Conservation (phyloP, 2,329 filamentous ascomycete genomes). For the Monilinia vaccinii-corymbosi region DNA sequence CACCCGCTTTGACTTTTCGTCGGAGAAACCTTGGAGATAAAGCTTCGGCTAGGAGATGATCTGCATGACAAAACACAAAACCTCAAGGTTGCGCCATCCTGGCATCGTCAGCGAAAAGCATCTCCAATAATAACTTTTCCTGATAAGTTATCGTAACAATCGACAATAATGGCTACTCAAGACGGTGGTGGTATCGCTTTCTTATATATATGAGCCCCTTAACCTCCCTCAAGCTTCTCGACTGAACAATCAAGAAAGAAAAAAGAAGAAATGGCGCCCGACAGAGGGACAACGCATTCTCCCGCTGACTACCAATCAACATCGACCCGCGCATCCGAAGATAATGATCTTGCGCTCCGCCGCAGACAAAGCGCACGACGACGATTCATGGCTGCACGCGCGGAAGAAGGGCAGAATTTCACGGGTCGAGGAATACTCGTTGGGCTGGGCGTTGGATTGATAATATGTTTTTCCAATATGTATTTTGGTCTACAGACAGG, state of each 20-base stretch:
- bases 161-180: neutral
- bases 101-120: constrained; percentile 5
- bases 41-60: neutral
- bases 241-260: neutral
- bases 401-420: constrained; percentile 54
- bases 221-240: neutral
- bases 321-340: constrained; percentile 14
- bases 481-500: constrained; percentile 94
- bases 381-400: constrained; percentile 25
- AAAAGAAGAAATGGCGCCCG: constrained; percentile 18
- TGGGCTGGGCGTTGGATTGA: constrained; percentile 73
- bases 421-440: constrained; percentile 72
- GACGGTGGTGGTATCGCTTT: neutral
- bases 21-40: constrained; percentile 8
- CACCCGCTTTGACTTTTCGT: no score
- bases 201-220: neutral
- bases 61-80: constrained; percentile 8
- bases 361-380: constrained; percentile 24
- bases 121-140: neutral
- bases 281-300: constrained; percentile 16
- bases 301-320: constrained; percentile 21
- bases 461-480: constrained; percentile 96
- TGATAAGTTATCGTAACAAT: neutral
- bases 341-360: constrained; percentile 10
- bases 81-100: neutral